Conservation (phyloP, 2,329 filamentous ascomycete genomes). For the Hypoxylon sp. region DNA sequence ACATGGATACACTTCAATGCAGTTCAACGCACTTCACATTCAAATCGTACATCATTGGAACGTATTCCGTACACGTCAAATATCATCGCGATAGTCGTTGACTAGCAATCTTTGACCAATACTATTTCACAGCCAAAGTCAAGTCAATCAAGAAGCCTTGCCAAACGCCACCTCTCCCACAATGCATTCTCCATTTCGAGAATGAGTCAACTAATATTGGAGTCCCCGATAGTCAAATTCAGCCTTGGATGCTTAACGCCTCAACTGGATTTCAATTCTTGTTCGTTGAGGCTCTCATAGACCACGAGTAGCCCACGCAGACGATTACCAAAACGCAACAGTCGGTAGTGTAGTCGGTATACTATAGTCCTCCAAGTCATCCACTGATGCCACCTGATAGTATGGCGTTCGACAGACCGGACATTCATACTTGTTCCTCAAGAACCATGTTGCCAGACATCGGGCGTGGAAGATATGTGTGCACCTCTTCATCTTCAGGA, state of each 20-base stretch:
- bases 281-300: background rate
- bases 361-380: conserved; percentile 17
- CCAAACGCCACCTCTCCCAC: no score
- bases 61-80: no score
- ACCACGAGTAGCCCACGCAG: background rate
- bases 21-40: no score
- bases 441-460: conserved; percentile 58
- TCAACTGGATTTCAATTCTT: background rate
- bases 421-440: conserved; percentile 55
- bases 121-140: no score
- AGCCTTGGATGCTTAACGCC: background rate
- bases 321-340: conserved; percentile 40
- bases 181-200: background rate
- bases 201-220: background rate
- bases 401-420: conserved; percentile 57
- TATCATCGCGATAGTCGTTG: no score
- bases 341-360: conserved; percentile 28
- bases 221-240: background rate
- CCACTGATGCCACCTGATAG: conserved; percentile 44
- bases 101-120: no score
- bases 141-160: no score
- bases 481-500: conserved; percentile 56
- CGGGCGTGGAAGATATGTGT: conserved; percentile 57
- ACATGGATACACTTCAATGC: no score
- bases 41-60: no score